Conservation (phyloP, 2,329 filamentous ascomycete genomes). For the Grosmannia huntii region DNA sequence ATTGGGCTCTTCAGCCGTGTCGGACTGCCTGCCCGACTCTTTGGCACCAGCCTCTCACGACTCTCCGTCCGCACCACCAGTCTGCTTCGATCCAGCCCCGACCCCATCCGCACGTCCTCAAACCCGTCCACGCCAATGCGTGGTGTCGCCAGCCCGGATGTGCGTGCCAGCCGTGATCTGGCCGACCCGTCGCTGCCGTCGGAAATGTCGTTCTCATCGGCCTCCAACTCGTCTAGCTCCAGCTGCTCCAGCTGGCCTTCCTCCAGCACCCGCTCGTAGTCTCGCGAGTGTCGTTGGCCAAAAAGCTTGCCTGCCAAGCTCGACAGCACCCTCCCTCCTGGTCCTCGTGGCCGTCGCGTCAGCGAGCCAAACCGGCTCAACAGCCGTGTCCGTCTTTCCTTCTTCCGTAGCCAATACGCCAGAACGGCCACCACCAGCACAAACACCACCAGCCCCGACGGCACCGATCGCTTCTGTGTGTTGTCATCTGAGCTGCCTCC, state of each 20-base stretch:
- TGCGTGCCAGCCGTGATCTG: constrained; percentile 19
- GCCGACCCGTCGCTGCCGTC: neutral
- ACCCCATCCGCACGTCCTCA: constrained; percentile 29
- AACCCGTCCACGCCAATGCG: constrained; percentile 41
- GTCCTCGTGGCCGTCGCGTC: constrained; percentile 24
- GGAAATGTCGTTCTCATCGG: constrained; percentile 45
- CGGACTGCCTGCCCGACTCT: constrained; percentile 44
- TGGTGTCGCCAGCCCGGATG: constrained; percentile 57
- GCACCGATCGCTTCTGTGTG: constrained; percentile 53
- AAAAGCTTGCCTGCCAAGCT: constrained; percentile 52
- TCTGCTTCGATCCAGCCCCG: constrained; percentile 53
- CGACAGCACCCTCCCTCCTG: constrained; percentile 27
- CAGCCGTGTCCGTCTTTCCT: constrained; percentile 56
- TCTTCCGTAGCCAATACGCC: constrained; percentile 63
- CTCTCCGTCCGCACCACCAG: constrained; percentile 76
- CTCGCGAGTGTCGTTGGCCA: constrained; percentile 31
- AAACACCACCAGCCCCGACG: constrained; percentile 67
- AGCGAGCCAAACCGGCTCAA: constrained; percentile 38
- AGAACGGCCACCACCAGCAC: constrained; percentile 56
- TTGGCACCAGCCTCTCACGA: constrained; percentile 62
- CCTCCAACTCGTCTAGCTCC: constrained; percentile 58
- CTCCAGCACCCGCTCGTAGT: constrained; percentile 78
- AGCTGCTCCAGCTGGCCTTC: constrained; percentile 56
- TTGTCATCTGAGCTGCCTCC: constrained; percentile 44
- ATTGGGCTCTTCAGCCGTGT: constrained; percentile 47